A percentile compares a stretch with the other conserved stretches of the same genome.
phyloP scores from a whole-genome alignment of 768 basidiomycete genomes.

The Rubroboletus satanas region DNA sequence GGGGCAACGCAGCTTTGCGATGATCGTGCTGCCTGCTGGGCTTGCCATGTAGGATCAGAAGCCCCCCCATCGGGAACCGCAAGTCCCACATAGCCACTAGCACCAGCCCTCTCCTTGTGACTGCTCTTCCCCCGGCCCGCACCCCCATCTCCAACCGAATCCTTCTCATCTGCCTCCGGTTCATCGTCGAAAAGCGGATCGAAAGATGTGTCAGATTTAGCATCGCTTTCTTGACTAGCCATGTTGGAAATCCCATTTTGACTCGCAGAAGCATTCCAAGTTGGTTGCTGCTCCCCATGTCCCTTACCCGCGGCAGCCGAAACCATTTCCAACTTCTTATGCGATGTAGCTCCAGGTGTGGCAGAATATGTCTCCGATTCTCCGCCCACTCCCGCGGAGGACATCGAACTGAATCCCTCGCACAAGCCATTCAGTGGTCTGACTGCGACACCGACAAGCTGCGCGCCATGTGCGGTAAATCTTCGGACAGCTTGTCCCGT shows the following conservation, averaged over 20 bases:
- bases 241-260: conserved; percentile 25
- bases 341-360: conserved; percentile 2
- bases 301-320: conserved; percentile 16
- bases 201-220: conserved; percentile 75
- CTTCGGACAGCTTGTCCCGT: conserved; percentile 75
- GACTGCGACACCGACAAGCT: conserved; percentile 77
- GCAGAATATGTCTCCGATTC: conserved; percentile 19
- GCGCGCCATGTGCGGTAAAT: conserved; percentile 79
- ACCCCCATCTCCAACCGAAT: conserved; percentile 13
- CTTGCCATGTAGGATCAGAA: conserved; percentile 19
- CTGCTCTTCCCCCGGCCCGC: conserved; percentile 15
- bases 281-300: conserved; percentile 15
- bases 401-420: conserved; percentile 26
- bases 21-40: conserved; percentile 25
- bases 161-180: conserved; percentile 48
- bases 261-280: conserved; percentile 17
- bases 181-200: conserved; percentile 92
- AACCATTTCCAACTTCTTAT: conserved; percentile 20
- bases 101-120: conserved; percentile 12
- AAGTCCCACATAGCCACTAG: conserved; percentile 19
- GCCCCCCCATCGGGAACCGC: conserved; percentile 29
- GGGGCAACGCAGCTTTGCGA: conserved; percentile 42
- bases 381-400: conserved; percentile 25
- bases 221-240: conserved; percentile 45
- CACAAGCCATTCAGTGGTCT: conserved; percentile 53